phyloP scores from a whole-genome alignment of 768 basidiomycete genomes.

The Tricholoma bakamatsutake region DNA sequence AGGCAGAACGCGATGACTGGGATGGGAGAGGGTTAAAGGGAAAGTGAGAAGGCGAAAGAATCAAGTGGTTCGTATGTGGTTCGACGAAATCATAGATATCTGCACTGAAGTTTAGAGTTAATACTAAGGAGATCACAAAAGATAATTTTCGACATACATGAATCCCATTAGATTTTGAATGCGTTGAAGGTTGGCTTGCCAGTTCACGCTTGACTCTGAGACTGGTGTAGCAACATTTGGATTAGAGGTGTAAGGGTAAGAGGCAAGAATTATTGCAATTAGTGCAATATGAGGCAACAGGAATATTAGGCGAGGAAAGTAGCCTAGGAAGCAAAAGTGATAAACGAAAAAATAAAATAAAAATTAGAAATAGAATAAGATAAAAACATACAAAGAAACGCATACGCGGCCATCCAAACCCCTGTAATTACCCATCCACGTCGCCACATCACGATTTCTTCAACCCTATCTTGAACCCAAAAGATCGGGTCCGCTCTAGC shows the following conservation, averaged over 20 bases:
- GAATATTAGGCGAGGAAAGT: slow-evolving; percentile 67
- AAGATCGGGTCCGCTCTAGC: slow-evolving; percentile 73
- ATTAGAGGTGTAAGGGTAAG: slow-evolving; percentile 45
- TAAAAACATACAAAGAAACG: slow-evolving; percentile 63
- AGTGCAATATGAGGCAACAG: slow-evolving; percentile 61
- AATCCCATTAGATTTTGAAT: slow-evolving; percentile 91
- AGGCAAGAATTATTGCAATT: slow-evolving; percentile 60
- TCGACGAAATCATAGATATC: slow-evolving; percentile 52
- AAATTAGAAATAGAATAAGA: not conserved
- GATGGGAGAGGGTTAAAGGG: slow-evolving; percentile 27
- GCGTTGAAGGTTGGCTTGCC: slow-evolving; percentile 83
- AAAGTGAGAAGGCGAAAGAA: slow-evolving; percentile 39
- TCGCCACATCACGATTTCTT: slow-evolving; percentile 83
- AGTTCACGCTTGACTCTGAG: slow-evolving; percentile 56
- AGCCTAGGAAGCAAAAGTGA: slow-evolving; percentile 40
- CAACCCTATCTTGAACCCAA: slow-evolving; percentile 85
- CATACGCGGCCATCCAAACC: slow-evolving; percentile 72
- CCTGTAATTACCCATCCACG: slow-evolving; percentile 65
- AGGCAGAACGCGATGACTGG: slow-evolving; percentile 27
- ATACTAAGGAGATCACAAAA: not conserved
- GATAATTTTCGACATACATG: slow-evolving; percentile 41
- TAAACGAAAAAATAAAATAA: not conserved
- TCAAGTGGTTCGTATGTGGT: slow-evolving; percentile 46
- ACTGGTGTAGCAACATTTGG: slow-evolving; percentile 22
- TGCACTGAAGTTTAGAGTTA: slow-evolving; percentile 35